Evolutionary conservation across 2,329 filamentous ascomycete species (phyloP).

Genomic region (Aureobasidium sp.): DNA sequence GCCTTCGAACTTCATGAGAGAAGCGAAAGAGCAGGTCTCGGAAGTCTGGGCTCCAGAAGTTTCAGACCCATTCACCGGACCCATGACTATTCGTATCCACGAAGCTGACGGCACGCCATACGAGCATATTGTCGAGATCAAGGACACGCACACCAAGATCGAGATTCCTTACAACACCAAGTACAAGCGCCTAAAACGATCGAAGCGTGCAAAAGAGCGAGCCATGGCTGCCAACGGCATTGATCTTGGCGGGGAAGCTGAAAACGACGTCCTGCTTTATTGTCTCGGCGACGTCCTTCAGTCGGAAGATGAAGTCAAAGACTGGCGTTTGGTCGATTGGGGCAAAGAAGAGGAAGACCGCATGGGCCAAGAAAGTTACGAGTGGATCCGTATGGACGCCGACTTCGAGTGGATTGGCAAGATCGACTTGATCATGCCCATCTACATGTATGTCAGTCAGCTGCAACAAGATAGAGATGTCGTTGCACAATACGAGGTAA

Average conservation of each 20-base stretch:
- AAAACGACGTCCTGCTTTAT: slow-evolving; percentile 80
- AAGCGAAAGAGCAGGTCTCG: slow-evolving; percentile 73
- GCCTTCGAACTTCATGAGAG: slow-evolving; percentile 71
- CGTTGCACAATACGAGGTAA: slow-evolving; percentile 66
- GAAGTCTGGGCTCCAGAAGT: slow-evolving; percentile 56
- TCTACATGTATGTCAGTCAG: slow-evolving; percentile 98
- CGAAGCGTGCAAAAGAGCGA: slow-evolving; percentile 72
- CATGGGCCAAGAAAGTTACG: slow-evolving; percentile 95
- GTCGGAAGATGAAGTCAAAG: slow-evolving; percentile 67
- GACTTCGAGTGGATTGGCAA: slow-evolving; percentile 97
- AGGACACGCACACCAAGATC: slow-evolving; percentile 74
- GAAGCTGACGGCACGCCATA: slow-evolving; percentile 97
- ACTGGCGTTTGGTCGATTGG: slow-evolving; percentile 88
- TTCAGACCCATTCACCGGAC: slow-evolving; percentile 74
- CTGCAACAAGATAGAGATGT: slow-evolving; percentile 95
- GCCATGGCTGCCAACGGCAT: slow-evolving; percentile 53
- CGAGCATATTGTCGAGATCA: slow-evolving; percentile 94
- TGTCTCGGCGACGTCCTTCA: slow-evolving; percentile 88
- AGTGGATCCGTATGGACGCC: slow-evolving; percentile 96
- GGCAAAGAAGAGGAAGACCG: slow-evolving; percentile 76
- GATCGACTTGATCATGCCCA: slow-evolving; percentile 73
- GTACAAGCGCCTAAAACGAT: slow-evolving; percentile 93
- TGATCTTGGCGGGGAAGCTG: slow-evolving; percentile 47
- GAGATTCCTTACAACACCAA: slow-evolving; percentile 99
- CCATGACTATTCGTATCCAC: slow-evolving; percentile 96